phyloP scores from a whole-genome alignment of 768 basidiomycete genomes.

The Mycena venus region DNA sequence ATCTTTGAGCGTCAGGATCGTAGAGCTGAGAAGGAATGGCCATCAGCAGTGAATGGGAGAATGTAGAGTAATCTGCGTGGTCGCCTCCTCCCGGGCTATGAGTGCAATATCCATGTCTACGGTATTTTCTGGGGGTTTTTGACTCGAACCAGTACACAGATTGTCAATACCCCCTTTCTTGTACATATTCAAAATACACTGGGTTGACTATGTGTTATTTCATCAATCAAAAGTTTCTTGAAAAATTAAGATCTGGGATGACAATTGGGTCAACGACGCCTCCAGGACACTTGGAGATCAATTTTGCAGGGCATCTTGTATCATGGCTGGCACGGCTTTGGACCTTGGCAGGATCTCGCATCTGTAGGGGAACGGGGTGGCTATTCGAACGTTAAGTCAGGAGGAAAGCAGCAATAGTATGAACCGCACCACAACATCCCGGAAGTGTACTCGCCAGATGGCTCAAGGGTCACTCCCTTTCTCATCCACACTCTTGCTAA shows the following conservation, averaged over 20 bases:
- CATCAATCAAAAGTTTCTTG: neutral
- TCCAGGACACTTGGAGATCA: neutral
- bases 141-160: too few species aligned
- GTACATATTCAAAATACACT: too few species aligned
- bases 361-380: neutral
- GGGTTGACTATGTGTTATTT: neutral
- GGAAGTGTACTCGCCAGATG: neutral
- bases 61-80: too few species aligned
- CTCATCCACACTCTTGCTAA: slow-evolving; percentile 6
- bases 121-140: too few species aligned
- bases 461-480: neutral
- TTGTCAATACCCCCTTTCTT: too few species aligned
- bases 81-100: too few species aligned
- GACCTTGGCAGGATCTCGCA: neutral
- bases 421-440: neutral
- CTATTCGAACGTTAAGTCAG: neutral
- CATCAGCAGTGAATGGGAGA: too few species aligned
- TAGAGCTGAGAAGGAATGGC: too few species aligned
- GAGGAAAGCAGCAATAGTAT: neutral
- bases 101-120: too few species aligned
- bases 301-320: neutral
- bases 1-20: too few species aligned
- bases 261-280: neutral
- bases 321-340: neutral
- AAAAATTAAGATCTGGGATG: neutral